A percentile compares a stretch with the other conserved stretches of the same genome.
phyloP scores from a whole-genome alignment of 257 asterid genomes.

The Echites panduratus region DNA sequence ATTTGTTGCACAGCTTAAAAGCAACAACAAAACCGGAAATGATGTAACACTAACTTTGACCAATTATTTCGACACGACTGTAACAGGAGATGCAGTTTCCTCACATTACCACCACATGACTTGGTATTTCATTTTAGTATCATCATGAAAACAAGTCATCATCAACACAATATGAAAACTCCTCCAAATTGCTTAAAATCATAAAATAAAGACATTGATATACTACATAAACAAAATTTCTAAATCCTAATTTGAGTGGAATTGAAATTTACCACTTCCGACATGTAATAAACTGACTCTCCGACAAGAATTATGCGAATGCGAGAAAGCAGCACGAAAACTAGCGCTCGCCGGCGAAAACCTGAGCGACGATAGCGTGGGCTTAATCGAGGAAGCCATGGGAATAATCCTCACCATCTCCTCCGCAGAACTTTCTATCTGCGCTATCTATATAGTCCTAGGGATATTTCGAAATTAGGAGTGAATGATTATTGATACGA shows the following conservation, averaged over 20 bases:
- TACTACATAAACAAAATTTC: background rate
- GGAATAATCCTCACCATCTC: slow-evolving; percentile 68
- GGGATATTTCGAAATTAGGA: too few species aligned
- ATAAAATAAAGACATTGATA: background rate
- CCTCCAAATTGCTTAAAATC: background rate
- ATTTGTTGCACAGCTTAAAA: background rate
- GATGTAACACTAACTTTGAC: background rate
- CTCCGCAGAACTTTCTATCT: background rate
- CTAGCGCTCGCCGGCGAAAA: slow-evolving; percentile 36
- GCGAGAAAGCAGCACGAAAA: slow-evolving; percentile 29
- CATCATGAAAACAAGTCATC: background rate
- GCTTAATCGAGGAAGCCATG: slow-evolving; percentile 79
- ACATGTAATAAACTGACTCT: slow-evolving; percentile 34
- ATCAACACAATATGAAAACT: background rate
- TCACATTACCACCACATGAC: background rate
- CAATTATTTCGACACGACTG: background rate
- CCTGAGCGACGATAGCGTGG: slow-evolving; percentile 65
- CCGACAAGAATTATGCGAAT: slow-evolving; percentile 27
- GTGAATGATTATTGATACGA: too few species aligned
- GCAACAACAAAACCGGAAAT: too few species aligned
- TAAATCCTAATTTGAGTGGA: background rate
- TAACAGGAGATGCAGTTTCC: background rate
- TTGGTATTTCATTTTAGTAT: background rate
- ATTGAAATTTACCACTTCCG: slow-evolving; percentile 35
- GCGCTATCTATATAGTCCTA: too few species aligned